Percentiles rank a stretch among this genome's conserved stretches.
Conservation (phyloP, 2,329 filamentous ascomycete species). For the Leptoxyphium fumago region DNA sequence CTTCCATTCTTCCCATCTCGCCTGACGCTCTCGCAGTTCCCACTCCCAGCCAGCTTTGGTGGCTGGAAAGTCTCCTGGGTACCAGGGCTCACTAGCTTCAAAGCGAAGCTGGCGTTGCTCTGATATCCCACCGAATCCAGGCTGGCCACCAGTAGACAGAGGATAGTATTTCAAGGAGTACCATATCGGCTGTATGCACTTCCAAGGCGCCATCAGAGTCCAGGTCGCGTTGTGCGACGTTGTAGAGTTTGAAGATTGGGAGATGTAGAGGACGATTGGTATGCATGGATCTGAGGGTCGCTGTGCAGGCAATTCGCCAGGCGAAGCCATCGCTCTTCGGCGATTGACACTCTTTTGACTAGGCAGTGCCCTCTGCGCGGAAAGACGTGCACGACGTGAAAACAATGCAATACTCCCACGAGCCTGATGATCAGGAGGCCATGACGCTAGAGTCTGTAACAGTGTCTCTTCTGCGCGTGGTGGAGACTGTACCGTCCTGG, state of each 20-base stretch:
- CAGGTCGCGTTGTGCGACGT: slow-evolving; percentile 37
- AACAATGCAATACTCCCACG: slow-evolving; percentile 38
- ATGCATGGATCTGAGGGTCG: slow-evolving; percentile 56
- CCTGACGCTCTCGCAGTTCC: slow-evolving; percentile 52
- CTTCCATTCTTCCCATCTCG: slow-evolving; percentile 52
- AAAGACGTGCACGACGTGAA: slow-evolving; percentile 49
- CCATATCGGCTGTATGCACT: slow-evolving; percentile 76
- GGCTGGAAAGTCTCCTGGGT: slow-evolving; percentile 70
- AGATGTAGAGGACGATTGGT: slow-evolving; percentile 55
- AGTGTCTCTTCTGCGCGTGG: slow-evolving; percentile 25
- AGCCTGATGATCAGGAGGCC: slow-evolving; percentile 47
- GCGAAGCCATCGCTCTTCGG: slow-evolving; percentile 48
- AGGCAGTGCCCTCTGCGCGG: slow-evolving; percentile 51
- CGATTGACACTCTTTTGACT: slow-evolving; percentile 69
- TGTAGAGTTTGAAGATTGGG: slow-evolving; percentile 2
- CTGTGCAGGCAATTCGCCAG: slow-evolving; percentile 47
- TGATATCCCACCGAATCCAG: slow-evolving; percentile 66
- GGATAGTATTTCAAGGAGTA: slow-evolving; percentile 71
- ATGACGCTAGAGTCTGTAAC: slow-evolving; percentile 47
- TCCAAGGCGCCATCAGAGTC: slow-evolving; percentile 81
- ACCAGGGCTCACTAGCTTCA: slow-evolving; percentile 65
- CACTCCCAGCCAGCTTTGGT: slow-evolving; percentile 66
- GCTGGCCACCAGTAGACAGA: slow-evolving; percentile 63
- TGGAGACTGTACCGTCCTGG: slow-evolving; percentile 31
- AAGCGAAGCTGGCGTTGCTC: slow-evolving; percentile 70